These are phyloP conservation scores for Scolecobasidium constrictum DNA, from an alignment of 2,329 filamentous ascomycete species.

Conservation along the genomic window DNA sequence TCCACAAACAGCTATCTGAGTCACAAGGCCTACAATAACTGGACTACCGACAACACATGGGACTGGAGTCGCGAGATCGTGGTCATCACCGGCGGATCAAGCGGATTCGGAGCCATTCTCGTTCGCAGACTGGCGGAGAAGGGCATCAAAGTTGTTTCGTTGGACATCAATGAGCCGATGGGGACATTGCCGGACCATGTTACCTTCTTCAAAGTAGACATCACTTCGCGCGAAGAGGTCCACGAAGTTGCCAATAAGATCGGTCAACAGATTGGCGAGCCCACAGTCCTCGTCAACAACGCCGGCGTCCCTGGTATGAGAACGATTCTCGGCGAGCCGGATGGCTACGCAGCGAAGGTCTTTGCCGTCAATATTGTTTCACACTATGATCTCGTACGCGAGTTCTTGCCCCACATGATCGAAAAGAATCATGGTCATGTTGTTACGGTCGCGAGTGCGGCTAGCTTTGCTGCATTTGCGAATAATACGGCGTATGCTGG, in stretches of 20 bases:
- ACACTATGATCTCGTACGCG: slow-evolving; percentile 46
- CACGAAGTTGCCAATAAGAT: not conserved
- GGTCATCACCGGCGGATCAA: slow-evolving; percentile 1
- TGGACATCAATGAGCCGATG: not conserved
- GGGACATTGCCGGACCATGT: not conserved
- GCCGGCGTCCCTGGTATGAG: not conserved
- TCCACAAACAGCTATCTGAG: not conserved
- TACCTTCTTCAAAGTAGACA: not conserved
- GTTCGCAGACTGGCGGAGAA: not conserved
- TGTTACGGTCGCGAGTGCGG: slow-evolving; percentile 2
- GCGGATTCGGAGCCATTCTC: not conserved
- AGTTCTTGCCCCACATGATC: not conserved
- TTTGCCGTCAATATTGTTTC: slow-evolving; percentile 61
- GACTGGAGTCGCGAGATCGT: not conserved
- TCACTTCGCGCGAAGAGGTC: not conserved
- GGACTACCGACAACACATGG: slow-evolving; percentile 30
- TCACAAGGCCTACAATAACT: slow-evolving; percentile 33
- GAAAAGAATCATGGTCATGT: slow-evolving; percentile 1
- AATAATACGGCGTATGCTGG: slow-evolving; percentile 57
- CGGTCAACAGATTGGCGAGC: not conserved
- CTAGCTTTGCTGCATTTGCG: slow-evolving; percentile 46
- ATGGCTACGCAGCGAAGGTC: slow-evolving; percentile 15
- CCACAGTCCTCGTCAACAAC: slow-evolving; percentile 1
- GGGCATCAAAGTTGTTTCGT: not conserved
- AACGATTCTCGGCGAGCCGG: not conserved